A percentile compares a stretch with the other conserved stretches of the same genome.
These are phyloP conservation scores for Pochonia chlamydosporia DNA, from an alignment of 2,329 filamentous ascomycete species.

Conservation along the genomic window DNA sequence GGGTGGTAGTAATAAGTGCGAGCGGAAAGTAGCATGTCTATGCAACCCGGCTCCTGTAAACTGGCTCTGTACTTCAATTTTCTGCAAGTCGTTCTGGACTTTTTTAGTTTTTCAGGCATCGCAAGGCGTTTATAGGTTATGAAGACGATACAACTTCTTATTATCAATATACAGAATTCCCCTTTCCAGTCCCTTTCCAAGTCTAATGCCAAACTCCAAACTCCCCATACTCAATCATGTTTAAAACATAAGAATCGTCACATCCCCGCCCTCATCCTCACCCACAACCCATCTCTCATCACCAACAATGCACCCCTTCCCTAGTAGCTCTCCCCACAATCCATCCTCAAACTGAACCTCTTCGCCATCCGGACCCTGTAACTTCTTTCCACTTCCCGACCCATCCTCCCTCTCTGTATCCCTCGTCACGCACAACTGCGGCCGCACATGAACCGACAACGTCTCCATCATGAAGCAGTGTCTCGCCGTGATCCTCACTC, in stretches of 20 bases:
- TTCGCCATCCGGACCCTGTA: background rate
- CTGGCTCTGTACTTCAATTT: too few species aligned
- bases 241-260: constrained; percentile 48
- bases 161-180: background rate
- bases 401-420: constrained; percentile 6
- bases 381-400: constrained; percentile 11
- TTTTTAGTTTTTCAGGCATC: background rate
- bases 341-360: constrained; percentile 31
- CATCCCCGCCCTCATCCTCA: constrained; percentile 42
- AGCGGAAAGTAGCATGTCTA: background rate
- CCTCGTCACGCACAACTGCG: constrained; percentile 29
- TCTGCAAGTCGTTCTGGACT: background rate
- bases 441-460: constrained; percentile 37
- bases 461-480: constrained; percentile 42
- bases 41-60: too few species aligned
- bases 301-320: constrained; percentile 48
- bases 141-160: too few species aligned
- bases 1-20: background rate
- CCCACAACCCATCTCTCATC: constrained; percentile 59
- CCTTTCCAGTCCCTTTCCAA: too few species aligned
- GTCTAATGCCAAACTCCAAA: too few species aligned
- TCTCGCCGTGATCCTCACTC: constrained; percentile 38
- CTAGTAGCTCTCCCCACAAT: constrained; percentile 43
- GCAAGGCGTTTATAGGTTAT: too few species aligned
- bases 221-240: constrained; percentile 6